Evolutionary conservation across 768 basidiomycete species (phyloP).

Genomic region (Mycena leptocephala): DNA sequence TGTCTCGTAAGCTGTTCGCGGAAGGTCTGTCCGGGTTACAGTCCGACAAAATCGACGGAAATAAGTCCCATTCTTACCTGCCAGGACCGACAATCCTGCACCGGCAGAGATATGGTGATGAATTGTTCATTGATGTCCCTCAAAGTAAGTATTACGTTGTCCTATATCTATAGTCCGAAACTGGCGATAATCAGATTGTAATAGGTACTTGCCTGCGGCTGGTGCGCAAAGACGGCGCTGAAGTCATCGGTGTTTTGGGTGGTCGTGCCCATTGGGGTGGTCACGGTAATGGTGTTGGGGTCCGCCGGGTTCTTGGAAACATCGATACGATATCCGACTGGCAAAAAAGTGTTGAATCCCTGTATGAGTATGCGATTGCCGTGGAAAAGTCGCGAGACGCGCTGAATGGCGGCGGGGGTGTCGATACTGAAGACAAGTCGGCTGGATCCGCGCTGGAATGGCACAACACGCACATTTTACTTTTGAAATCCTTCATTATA

Average conservation of each 20-base stretch:
- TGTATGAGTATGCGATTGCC: conserved; percentile 93
- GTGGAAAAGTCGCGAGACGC: conserved; percentile 93
- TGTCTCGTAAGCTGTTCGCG: background rate
- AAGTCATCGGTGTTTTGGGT: too few relatives aligned
- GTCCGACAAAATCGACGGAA: too few relatives aligned
- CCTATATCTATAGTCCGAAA: too few relatives aligned
- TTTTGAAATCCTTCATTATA: conserved; percentile 99
- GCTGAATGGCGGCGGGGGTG: conserved; percentile 96
- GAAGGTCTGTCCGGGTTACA: background rate
- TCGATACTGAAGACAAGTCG: conserved; percentile 79
- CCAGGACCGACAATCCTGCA: too few relatives aligned
- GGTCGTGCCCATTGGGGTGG: conserved; percentile 82
- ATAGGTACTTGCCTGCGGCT: too few relatives aligned
- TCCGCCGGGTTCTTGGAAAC: conserved; percentile 80
- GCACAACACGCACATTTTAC: conserved; percentile 84
- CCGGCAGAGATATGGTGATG: too few relatives aligned
- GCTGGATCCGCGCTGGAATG: too few relatives aligned
- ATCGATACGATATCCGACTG: conserved; percentile 95
- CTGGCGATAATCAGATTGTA: too few relatives aligned
- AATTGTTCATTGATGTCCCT: too few relatives aligned
- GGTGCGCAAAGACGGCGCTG: too few relatives aligned
- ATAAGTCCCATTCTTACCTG: too few relatives aligned
- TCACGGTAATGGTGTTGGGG: conserved; percentile 84
- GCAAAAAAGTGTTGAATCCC: conserved; percentile 98
- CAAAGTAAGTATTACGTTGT: too few relatives aligned